These are phyloP conservation scores for Retiboletus flavoniger DNA, from an alignment of 1,284 basidiomycete species.

Conservation along the genomic window DNA sequence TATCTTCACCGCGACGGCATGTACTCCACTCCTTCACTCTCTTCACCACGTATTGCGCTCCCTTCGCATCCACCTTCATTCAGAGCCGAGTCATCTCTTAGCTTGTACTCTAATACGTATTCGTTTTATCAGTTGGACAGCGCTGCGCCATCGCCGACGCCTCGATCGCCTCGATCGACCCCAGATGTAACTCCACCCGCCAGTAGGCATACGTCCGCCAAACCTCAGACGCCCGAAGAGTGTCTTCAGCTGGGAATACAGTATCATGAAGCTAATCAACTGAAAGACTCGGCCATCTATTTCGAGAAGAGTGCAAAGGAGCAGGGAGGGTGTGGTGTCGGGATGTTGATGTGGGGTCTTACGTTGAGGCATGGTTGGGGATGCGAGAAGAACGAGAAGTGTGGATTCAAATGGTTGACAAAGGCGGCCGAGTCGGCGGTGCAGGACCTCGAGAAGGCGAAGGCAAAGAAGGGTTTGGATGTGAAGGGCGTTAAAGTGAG, in stretches of 20 bases:
- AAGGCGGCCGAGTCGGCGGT: constrained; percentile 81
- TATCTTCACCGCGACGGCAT: constrained; percentile 23
- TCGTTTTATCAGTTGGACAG: constrained; percentile 63
- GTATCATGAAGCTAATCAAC: constrained; percentile 76
- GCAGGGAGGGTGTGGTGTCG: constrained; percentile 79
- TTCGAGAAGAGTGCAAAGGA: constrained; percentile 81
- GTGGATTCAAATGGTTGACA: constrained; percentile 81
- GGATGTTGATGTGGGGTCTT: constrained; percentile 92
- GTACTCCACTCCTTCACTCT: constrained; percentile 16
- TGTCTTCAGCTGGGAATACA: constrained; percentile 76
- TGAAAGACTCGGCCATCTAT: constrained; percentile 70
- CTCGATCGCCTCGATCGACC: constrained; percentile 20
- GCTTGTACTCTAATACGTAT: constrained; percentile 59
- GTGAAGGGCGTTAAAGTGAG: constrained; percentile 44
- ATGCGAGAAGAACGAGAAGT: constrained; percentile 70
- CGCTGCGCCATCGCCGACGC: constrained; percentile 40
- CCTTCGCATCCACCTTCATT: constrained; percentile 32
- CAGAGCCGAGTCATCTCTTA: constrained; percentile 43
- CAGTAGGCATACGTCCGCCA: constrained; percentile 18
- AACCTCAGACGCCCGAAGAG: constrained; percentile 51
- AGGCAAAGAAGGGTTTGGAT: constrained; percentile 40
- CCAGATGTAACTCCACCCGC: constrained; percentile 20
- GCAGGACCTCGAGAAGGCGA: constrained; percentile 67
- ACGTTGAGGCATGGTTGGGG: constrained; percentile 91
- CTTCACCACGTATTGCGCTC: constrained; percentile 18